Evolutionary conservation across 225 moss, liverwort and hornwort genomes (phyloP).

Genomic region (Polytrichum commune): DNA sequence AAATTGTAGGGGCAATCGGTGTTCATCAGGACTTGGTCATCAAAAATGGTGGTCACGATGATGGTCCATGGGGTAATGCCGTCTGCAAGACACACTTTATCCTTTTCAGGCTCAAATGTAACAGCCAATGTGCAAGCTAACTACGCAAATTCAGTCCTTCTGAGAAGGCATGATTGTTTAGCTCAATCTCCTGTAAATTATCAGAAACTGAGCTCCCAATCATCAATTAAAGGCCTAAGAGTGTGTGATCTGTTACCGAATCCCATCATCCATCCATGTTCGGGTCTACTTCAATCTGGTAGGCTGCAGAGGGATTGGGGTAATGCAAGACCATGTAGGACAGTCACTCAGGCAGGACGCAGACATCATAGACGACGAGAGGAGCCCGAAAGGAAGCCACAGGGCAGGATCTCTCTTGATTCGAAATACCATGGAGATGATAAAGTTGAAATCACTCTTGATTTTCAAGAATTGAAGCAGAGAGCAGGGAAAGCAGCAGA

Average conservation of each 20-base stretch:
- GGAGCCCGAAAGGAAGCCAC: slow-evolving; percentile 7
- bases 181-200: neutral
- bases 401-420: neutral
- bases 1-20: no score
- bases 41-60: neutral
- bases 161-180: no score
- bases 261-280: neutral
- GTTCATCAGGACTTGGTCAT: neutral
- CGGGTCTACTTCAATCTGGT: neutral
- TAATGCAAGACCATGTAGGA: neutral
- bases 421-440: slow-evolving; percentile 47
- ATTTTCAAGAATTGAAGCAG: slow-evolving; percentile 68
- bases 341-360: slow-evolving; percentile 40
- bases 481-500: slow-evolving; percentile 50
- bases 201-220: neutral
- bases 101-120: no score
- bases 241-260: neutral
- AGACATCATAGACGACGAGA: slow-evolving; percentile 55
- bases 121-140: no score
- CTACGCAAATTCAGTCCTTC: no score
- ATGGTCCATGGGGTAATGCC: neutral
- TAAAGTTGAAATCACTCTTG: slow-evolving; percentile 69
- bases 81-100: neutral
- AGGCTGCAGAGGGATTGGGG: neutral
- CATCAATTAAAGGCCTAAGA: neutral